Conservation (phyloP, 495 filamentous ascomycete species). For the Chaetomium cochliodes region DNA sequence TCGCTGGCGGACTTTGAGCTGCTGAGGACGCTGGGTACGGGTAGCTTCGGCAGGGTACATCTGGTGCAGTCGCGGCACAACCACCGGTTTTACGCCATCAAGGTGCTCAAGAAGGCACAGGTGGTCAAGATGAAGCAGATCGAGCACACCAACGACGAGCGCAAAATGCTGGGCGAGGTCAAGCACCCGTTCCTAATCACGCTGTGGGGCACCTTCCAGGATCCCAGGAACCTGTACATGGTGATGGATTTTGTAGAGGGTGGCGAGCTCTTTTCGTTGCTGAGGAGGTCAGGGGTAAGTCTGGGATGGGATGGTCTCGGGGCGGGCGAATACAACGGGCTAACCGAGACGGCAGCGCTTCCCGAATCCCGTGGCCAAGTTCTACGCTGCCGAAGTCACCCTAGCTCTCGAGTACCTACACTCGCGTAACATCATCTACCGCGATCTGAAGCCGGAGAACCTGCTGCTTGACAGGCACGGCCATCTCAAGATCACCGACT, state of each 20-base stretch:
- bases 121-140: slow-evolving; percentile 99
- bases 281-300: slow-evolving; percentile 93
- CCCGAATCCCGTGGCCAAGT: slow-evolving; percentile 97
- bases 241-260: slow-evolving; percentile 99
- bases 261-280: slow-evolving; percentile 90
- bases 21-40: slow-evolving; percentile 87
- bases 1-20: slow-evolving; percentile 83
- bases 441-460: slow-evolving; percentile 96
- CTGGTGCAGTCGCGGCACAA: slow-evolving; percentile 97
- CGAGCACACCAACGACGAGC: slow-evolving; percentile 97
- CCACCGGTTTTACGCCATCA: slow-evolving; percentile 94
- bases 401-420: slow-evolving; percentile 96
- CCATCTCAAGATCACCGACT: slow-evolving; percentile 97
- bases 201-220: slow-evolving; percentile 97
- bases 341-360: slow-evolving; percentile 68
- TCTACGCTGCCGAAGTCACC: slow-evolving; percentile 97
- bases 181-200: slow-evolving; percentile 98
- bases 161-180: slow-evolving; percentile 88
- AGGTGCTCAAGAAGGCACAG: slow-evolving; percentile 96
- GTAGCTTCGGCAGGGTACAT: slow-evolving; percentile 95
- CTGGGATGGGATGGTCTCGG: not conserved
- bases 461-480: slow-evolving; percentile 92
- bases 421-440: slow-evolving; percentile 90
- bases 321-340: not conserved
- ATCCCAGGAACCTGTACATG: slow-evolving; percentile 95